Evolutionary conservation across 73 alveolate genomes (phyloP).

Genomic region (Paramecium pentaurelia): DNA sequence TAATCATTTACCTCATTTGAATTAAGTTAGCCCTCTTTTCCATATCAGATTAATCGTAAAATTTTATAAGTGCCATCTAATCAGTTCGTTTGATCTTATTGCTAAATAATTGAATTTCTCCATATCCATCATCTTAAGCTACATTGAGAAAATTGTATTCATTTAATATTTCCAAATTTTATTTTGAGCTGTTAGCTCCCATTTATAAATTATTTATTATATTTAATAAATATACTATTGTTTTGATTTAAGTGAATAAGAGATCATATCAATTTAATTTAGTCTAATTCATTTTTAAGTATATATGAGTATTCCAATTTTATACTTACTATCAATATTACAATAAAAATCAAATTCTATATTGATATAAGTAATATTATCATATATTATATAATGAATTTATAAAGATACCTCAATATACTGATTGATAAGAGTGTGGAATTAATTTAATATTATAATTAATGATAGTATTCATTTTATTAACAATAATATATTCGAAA

Average conservation of each 20-base stretch:
- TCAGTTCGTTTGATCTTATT: not conserved
- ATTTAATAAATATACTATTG: not conserved
- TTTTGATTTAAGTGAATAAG: not conserved
- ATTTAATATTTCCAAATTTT: not conserved
- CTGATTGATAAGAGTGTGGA: not conserved
- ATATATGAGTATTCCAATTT: not conserved
- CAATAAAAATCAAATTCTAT: constrained; percentile 44
- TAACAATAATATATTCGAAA: not conserved
- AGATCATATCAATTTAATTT: not conserved
- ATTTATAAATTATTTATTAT: not conserved
- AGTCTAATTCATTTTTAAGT: not conserved
- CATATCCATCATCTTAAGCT: not conserved
- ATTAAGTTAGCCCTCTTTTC: not conserved
- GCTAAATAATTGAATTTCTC: not conserved
- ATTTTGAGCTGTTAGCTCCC: constrained; percentile 43
- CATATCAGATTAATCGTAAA: not conserved
- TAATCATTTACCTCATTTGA: not conserved
- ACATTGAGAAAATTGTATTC: not conserved
- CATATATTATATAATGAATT: constrained; percentile 47
- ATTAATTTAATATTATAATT: not conserved
- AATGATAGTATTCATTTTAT: not conserved
- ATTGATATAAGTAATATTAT: too few species aligned
- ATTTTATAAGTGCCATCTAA: not conserved
- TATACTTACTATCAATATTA: too few species aligned
- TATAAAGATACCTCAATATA: constrained; percentile 65